Base-by-base conservation (phyloP, 139 green algal genomes). In the Mesotaenium endlicherianum region DNA sequence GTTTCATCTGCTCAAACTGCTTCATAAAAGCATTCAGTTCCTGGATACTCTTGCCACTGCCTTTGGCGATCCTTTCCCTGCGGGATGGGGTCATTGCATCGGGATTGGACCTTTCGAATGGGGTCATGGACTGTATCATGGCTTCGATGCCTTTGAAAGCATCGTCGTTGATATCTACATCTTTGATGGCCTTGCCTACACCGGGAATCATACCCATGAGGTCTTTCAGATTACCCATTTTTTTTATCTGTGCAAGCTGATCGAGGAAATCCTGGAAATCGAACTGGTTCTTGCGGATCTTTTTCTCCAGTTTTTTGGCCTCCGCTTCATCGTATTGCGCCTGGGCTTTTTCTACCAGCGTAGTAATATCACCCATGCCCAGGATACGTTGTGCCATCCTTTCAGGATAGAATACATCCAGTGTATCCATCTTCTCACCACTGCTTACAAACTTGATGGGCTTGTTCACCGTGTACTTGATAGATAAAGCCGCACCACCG, bases 221-320 rank as follows among this genome's bases (percentile, higher is more conserved):
- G 43, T 90, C n/a, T 30, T 75, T 70, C 83, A 97, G 90, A 49
- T 86, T 89, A 39, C 95, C 95, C 95, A 98, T 98, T 80, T 94
- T 93, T 67, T 91, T 93, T 76, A 98, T 93, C 86, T 92, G 93
- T 86, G 96, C 92, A 84, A 89, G 95, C 88, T 98, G 95, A 67
- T 94, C 89, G 40, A 98, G 69, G 79, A 98, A 98, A 88, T 98
- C 95, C 86, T 98, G 96, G 91, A 97, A 97, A 91, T 98, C 95
- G 86, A 98, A 98, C 82, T 97, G 96, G 77, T 90, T 86, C 30
- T 87, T 70, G 88, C 94, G 88, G 77, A 98, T 91, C 6, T 91
- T 92, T 75, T 94, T 88, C 64, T 91, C 81, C 69, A 93, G 82
- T 20, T 47, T 79, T 58, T 93, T 69, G 26, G 82, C 82, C 30